These are phyloP conservation scores for Ceratocystis colombiana DNA, from an alignment of 2,329 filamentous ascomycete species.

Conservation along the genomic window DNA sequence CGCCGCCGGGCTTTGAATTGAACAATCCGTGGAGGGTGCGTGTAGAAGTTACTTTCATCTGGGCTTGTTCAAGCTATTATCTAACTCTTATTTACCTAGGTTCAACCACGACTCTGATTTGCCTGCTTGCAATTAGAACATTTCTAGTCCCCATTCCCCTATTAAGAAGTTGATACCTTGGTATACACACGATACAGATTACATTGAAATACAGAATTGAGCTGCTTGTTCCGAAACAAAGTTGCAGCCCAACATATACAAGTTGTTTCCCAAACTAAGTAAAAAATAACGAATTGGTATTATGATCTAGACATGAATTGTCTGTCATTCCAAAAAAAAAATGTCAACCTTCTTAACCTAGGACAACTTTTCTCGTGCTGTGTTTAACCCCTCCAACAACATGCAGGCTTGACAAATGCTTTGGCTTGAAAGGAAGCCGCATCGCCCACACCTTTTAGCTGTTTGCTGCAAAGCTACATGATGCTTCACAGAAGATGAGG, in stretches of 20 bases:
- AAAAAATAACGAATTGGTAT: neutral
- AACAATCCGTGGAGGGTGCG: constrained; percentile 54
- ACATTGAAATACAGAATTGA: constrained; percentile 26
- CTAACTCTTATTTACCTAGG: constrained; percentile 12
- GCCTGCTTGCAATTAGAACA: too few relatives aligned
- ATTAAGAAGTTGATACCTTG: constrained; percentile 26
- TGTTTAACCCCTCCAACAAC: constrained; percentile 82
- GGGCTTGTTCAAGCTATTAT: neutral
- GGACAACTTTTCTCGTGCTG: constrained; percentile 52
- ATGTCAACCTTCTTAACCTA: constrained; percentile 34
- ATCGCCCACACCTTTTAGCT: constrained; percentile 73
- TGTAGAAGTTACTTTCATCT: constrained; percentile 26
- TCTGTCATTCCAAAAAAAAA: neutral
- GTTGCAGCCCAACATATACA: neutral
- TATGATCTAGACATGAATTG: constrained; percentile 19
- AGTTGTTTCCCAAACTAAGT: neutral
- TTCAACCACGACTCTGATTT: constrained; percentile 21
- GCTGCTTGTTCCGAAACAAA: neutral
- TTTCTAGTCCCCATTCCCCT: constrained; percentile 18
- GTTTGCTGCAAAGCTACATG: constrained; percentile 47
- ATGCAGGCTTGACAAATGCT: constrained; percentile 87
- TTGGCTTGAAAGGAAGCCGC: constrained; percentile 94
- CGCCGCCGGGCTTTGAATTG: constrained; percentile 51
- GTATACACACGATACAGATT: constrained; percentile 21
- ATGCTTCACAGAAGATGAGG: neutral